These are phyloP conservation scores for Phalaenopsis hybrid DNA, from an alignment of 116 monocot species.

Conservation along the genomic window DNA sequence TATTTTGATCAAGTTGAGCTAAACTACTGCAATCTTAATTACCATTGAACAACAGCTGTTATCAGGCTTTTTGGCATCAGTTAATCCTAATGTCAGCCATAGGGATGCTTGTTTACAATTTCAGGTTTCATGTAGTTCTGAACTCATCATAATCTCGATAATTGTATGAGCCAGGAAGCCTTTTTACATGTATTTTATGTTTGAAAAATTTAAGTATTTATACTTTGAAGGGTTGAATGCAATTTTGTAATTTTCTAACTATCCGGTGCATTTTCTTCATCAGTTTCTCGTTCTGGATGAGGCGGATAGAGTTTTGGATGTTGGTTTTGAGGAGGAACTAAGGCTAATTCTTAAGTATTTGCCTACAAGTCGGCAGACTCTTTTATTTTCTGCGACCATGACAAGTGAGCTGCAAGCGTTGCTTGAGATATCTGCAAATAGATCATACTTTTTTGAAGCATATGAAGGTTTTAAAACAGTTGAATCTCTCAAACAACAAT, in stretches of 20 bases:
- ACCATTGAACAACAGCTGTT: neutral
- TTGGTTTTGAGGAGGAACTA: conserved; percentile 77
- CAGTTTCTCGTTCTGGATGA: conserved; percentile 97
- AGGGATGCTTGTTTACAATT: neutral
- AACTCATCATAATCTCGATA: neutral
- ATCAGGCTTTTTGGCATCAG: neutral
- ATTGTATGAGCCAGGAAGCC: neutral
- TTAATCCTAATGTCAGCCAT: neutral
- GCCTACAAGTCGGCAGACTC: conserved; percentile 73
- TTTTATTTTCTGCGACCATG: conserved; percentile 95
- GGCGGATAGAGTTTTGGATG: conserved; percentile 93
- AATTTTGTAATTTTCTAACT: neutral
- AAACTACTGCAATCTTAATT: neutral
- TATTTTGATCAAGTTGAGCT: neutral
- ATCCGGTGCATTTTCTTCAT: neutral
- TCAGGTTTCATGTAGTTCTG: neutral
- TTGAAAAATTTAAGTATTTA: neutral
- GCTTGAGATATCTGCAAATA: conserved; percentile 58
- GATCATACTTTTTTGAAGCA: conserved; percentile 72
- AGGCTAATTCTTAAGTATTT: conserved; percentile 61
- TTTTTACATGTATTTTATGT: neutral
- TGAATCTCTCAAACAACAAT: conserved; percentile 79
- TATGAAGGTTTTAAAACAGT: conserved; percentile 85
- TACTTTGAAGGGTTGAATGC: neutral
- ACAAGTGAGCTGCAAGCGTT: conserved; percentile 57